Percentiles rank a stretch among this genome's conserved stretches.
phyloP scores from a whole-genome alignment of 1,284 basidiomycete species.

The Singerocomus inundabilis region DNA sequence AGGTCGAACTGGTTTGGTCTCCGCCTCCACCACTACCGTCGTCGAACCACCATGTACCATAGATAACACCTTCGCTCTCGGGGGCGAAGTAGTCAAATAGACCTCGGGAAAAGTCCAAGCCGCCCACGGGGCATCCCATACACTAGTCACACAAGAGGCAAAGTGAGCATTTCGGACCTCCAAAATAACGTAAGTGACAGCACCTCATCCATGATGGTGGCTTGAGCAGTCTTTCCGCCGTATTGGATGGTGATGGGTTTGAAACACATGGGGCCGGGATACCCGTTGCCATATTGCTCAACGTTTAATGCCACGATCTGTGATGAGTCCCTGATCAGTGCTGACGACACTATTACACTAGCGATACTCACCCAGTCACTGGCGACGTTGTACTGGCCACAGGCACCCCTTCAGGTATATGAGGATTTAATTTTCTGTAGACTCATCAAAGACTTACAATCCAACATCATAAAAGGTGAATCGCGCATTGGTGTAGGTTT shows the following conservation, averaged over 20 bases:
- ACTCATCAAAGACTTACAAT: conserved; percentile 41
- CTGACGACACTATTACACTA: not conserved
- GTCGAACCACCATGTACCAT: conserved; percentile 56
- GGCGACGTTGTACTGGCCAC: conserved; percentile 46
- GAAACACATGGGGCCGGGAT: conserved; percentile 63
- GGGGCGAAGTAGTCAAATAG: conserved; percentile 69
- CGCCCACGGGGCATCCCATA: conserved; percentile 66
- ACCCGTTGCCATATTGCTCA: conserved; percentile 53
- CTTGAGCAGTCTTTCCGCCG: conserved; percentile 59
- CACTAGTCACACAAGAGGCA: conserved; percentile 44
- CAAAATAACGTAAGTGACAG: conserved; percentile 17
- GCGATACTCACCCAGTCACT: conserved; percentile 50
- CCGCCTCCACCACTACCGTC: conserved; percentile 34
- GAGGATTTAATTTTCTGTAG: conserved; percentile 1
- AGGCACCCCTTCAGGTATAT: conserved; percentile 46
- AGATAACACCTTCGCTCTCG: conserved; percentile 49
- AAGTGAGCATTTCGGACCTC: conserved; percentile 2
- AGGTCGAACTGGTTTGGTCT: conserved; percentile 28
- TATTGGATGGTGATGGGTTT: conserved; percentile 63
- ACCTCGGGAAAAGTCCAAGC: conserved; percentile 74
- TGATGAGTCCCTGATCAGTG: conserved; percentile 5
- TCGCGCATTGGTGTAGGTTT: conserved; percentile 29
- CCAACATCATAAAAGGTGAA: conserved; percentile 59
- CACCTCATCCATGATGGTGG: conserved; percentile 68
- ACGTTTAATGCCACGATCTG: conserved; percentile 47